phyloP scores from a whole-genome alignment of 2,329 filamentous ascomycete genomes.

The Byssoonygena ceratinophila region DNA sequence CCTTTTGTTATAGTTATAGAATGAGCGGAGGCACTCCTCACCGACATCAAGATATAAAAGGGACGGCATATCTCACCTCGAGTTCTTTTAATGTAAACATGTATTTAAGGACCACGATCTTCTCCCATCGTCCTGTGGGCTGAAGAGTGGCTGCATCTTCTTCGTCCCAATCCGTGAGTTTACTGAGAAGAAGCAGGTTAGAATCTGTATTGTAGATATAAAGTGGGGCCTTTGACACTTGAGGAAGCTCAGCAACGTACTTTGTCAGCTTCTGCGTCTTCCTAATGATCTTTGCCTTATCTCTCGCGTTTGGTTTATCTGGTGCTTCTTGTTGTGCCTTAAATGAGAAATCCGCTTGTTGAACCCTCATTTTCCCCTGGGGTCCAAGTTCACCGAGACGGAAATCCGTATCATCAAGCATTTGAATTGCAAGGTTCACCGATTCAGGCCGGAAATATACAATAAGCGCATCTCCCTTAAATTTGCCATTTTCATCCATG shows the following conservation, averaged over 20 bases:
- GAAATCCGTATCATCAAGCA: constrained; percentile 55
- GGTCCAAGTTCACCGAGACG: constrained; percentile 48
- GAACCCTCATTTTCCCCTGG: constrained; percentile 62
- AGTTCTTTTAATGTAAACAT: constrained; percentile 87
- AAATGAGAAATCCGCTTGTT: constrained; percentile 78
- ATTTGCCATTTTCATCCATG: constrained; percentile 63
- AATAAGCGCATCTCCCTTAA: constrained; percentile 87
- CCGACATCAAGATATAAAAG: neutral
- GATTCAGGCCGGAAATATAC: constrained; percentile 93
- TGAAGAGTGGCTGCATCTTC: constrained; percentile 53
- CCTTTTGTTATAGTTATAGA: constrained; percentile 28
- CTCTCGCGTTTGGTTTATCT: constrained; percentile 46
- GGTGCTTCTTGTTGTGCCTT: constrained; percentile 69
- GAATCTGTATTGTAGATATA: too few relatives aligned
- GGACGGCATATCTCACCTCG: constrained; percentile 40
- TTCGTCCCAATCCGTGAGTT: constrained; percentile 90
- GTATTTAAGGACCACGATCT: constrained; percentile 75
- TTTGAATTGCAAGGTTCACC: constrained; percentile 55
- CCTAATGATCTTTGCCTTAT: constrained; percentile 81
- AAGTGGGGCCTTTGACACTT: too few relatives aligned
- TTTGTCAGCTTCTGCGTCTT: constrained; percentile 78
- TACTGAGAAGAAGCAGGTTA: constrained; percentile 45
- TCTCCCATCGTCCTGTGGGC: constrained; percentile 54
- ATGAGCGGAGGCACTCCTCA: neutral
- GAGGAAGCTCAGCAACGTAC: constrained; percentile 29